Percentiles rank a stretch among this genome's conserved stretches.
phyloP scores from a whole-genome alignment of 768 basidiomycete species.

The Rhodosporidiobolus sp. region DNA sequence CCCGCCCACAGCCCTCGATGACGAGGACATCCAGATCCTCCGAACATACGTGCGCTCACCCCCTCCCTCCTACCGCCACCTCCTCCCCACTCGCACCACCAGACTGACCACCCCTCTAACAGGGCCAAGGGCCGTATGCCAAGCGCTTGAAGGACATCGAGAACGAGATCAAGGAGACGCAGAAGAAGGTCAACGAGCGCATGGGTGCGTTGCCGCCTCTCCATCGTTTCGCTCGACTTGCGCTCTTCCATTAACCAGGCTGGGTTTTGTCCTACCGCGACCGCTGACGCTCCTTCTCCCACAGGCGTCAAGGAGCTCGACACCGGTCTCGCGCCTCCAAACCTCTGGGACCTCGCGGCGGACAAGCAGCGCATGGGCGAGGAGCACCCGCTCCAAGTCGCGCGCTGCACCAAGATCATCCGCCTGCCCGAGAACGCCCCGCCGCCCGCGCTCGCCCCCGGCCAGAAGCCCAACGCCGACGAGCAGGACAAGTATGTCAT shows the following conservation, averaged over 20 bases:
- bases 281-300: background rate
- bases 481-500: slow-evolving; percentile 99
- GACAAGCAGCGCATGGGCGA: slow-evolving; percentile 86
- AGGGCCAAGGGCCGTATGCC: slow-evolving; percentile 99
- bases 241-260: background rate
- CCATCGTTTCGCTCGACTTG: background rate
- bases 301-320: slow-evolving; percentile 94
- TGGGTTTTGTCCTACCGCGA: background rate
- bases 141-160: slow-evolving; percentile 81
- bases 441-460: slow-evolving; percentile 32
- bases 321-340: slow-evolving; percentile 92
- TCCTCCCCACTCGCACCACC: background rate
- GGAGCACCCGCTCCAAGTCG: slow-evolving; percentile 93
- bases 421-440: slow-evolving; percentile 52
- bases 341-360: slow-evolving; percentile 93
- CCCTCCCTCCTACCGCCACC: slow-evolving; percentile 42
- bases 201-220: slow-evolving; percentile 60
- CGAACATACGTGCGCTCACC: slow-evolving; percentile 85
- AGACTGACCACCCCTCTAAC: background rate
- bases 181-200: slow-evolving; percentile 93
- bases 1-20: slow-evolving; percentile 70
- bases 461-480: slow-evolving; percentile 84
- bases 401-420: slow-evolving; percentile 97
- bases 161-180: slow-evolving; percentile 87
- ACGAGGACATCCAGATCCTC: slow-evolving; percentile 96